Evolutionary conservation across 2,329 filamentous ascomycete species (phyloP), one percentile per base, ranked within the genome.

Genomic region (Paraconiothyrium brasiliense): DNA sequence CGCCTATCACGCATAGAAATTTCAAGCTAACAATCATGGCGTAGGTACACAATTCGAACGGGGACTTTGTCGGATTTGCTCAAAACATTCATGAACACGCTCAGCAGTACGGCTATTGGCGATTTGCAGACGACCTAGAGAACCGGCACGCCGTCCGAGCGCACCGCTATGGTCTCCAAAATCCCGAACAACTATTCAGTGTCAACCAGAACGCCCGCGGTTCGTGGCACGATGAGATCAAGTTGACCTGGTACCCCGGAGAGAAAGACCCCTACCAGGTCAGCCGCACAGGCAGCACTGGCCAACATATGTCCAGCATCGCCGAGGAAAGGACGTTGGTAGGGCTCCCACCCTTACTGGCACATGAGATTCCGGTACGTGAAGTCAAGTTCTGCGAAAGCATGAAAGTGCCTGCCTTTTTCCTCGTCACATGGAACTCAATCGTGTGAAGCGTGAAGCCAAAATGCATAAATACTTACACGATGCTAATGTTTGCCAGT

Each of bases 221-320:
- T 1, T 27, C 34, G 11, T 44, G 48, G 16, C 27, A 60, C n/a
- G 35, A 50, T 9, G 43, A 63, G 4, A 63, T 68, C 20, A 32
- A 46, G 11, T 48, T 68, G 9, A 52, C 56, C 6, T 68, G 66
- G 66, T 20, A 59, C 6, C 60, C 60, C 4, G 63, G 63, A n/a
- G 11, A 39, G 11, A 10, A 5, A 14, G 64, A 66, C 16, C 27
- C 22, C 2, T 61, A 50, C 22, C 54, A 43, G 14, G 10, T 44
- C 1, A n/a, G 13, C 3, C 51, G 55, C 16, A 10, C 37, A 6
- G 61, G 58, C 16, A 63, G 52, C 16, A 57, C 59, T 11, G 51
- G 35, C 30, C 58, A 68, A 34, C 66, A 68, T 35, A 30, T 68
- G 22, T n/a, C 37, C 13, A 22, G n/a, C 11, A 66, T 68, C 24